These are phyloP conservation scores for Dianthus caryophyllus DNA, from an alignment of 148 eudicot genomes.

Conservation along the genomic window DNA sequence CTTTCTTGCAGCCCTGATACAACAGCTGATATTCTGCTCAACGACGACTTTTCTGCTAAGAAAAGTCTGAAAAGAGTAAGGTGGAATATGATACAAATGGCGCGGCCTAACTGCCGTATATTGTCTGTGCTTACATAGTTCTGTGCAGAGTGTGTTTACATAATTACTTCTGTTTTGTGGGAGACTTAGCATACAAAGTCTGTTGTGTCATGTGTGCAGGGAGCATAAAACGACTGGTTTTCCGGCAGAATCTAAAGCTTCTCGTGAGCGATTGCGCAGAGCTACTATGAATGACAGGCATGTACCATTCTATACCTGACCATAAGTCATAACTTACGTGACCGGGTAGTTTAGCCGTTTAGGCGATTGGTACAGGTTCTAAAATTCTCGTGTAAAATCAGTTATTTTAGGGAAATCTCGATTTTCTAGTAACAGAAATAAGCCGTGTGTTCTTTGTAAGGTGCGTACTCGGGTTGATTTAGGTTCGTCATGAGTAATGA, in stretches of 20 bases:
- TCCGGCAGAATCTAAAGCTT: slow-evolving; percentile 42
- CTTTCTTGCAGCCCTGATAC: no score
- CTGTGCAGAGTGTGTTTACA: no score
- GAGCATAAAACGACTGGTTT: slow-evolving; percentile 21
- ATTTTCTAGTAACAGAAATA: neutral
- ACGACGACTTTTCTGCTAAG: no score
- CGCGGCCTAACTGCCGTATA: no score
- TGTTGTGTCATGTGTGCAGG: slow-evolving; percentile 14
- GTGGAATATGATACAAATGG: no score
- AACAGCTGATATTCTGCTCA: no score
- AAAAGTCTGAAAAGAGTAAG: no score
- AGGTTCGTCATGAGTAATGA: neutral
- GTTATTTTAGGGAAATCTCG: neutral
- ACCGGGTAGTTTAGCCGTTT: no score
- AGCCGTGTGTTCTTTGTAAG: neutral
- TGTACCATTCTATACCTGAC: neutral
- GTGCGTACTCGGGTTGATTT: neutral
- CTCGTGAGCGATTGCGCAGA: slow-evolving; percentile 55
- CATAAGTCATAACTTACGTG: neutral
- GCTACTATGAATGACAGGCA: slow-evolving; percentile 55
- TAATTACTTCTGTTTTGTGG: no score
- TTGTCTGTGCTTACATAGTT: no score
- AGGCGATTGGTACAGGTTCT: neutral
- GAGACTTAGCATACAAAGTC: neutral
- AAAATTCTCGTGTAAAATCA: neutral